Conservation (phyloP, 257 asterid genomes). For the Solanum boliviense region DNA sequence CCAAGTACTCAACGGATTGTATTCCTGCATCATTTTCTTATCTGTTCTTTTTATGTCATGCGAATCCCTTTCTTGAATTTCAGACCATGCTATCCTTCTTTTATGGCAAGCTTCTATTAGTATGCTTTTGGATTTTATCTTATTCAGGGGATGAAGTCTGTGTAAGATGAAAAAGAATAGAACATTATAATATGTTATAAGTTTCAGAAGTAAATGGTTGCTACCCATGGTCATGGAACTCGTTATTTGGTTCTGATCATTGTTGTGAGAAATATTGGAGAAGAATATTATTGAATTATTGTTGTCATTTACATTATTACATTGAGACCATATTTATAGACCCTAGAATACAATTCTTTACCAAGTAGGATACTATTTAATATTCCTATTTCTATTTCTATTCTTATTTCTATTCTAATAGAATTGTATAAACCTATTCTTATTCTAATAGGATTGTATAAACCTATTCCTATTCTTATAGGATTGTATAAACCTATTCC, state of each 20-base stretch:
- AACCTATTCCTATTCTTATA: no score
- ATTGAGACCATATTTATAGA: no score
- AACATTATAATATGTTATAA: neutral
- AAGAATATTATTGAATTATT: no score
- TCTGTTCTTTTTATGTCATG: neutral
- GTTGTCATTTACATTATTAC: no score
- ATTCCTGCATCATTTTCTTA: neutral
- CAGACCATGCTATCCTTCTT: neutral
- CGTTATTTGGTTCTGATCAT: neutral
- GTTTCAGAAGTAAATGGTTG: neutral
- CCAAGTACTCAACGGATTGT: neutral
- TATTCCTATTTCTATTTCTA: no score
- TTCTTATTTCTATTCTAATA: no score
- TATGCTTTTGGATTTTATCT: neutral
- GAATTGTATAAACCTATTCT: no score
- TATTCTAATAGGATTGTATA: no score
- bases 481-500: no score
- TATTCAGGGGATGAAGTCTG: neutral
- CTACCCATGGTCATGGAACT: neutral
- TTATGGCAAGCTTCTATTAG: neutral
- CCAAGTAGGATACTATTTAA: no score
- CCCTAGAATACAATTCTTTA: no score
- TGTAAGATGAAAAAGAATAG: neutral
- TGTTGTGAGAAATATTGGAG: no score
- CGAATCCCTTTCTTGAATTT: neutral